These are phyloP conservation scores for Boletus fagicola DNA, from an alignment of 768 basidiomycete species.

Conservation along the genomic window DNA sequence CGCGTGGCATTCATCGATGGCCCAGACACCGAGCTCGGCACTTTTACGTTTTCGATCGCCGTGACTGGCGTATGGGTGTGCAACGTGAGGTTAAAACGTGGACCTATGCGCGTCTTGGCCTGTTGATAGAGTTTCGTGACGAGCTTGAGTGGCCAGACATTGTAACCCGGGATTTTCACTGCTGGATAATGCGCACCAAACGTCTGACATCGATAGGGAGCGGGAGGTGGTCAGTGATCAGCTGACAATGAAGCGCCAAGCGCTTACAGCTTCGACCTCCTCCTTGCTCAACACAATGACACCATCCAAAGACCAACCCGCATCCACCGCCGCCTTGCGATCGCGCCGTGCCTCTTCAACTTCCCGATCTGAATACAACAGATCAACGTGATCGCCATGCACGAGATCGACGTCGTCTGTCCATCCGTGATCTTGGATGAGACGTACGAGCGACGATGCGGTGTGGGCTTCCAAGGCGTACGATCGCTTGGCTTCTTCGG, in stretches of 20 bases:
- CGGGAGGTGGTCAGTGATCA: neutral
- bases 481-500: slow-evolving; percentile 53
- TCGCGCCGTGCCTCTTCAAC: slow-evolving; percentile 39
- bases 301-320: slow-evolving; percentile 45
- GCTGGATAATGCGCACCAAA: slow-evolving; percentile 49
- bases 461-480: slow-evolving; percentile 61
- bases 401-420: slow-evolving; percentile 59
- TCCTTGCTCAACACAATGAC: slow-evolving; percentile 48
- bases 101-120: slow-evolving; percentile 30
- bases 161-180: slow-evolving; percentile 52
- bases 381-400: slow-evolving; percentile 48
- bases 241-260: neutral
- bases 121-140: slow-evolving; percentile 61
- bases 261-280: slow-evolving; percentile 47
- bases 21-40: neutral
- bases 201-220: slow-evolving; percentile 10
- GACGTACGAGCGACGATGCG: slow-evolving; percentile 42
- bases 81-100: slow-evolving; percentile 46
- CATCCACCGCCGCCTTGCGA: slow-evolving; percentile 50
- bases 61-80: slow-evolving; percentile 76
- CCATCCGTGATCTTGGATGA: slow-evolving; percentile 47
- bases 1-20: slow-evolving; percentile 3
- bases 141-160: slow-evolving; percentile 81
- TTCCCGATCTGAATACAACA: slow-evolving; percentile 51
- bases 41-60: slow-evolving; percentile 31